Conservation (phyloP, 371 early-diverging fungal genomes). For the Syncephalastrum sp. region DNA sequence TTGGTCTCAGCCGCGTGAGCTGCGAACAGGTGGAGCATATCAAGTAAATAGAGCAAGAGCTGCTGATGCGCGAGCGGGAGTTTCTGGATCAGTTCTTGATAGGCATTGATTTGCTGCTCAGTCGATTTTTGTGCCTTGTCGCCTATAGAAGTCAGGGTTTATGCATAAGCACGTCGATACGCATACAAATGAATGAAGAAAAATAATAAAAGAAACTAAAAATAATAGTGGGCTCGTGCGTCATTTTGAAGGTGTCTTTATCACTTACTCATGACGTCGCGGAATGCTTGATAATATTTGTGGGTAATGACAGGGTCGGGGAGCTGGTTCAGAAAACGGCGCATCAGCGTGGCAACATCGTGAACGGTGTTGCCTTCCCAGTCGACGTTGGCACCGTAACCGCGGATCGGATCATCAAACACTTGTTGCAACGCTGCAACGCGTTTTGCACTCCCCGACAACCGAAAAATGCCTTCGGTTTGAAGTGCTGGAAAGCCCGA, state of each 20-base stretch:
- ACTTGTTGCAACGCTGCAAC: conserved; percentile 57
- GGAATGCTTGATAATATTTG: conserved; percentile 51
- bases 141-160: conserved; percentile 28
- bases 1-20: conserved; percentile 45
- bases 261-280: conserved; percentile 45
- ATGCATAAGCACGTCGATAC: conserved; percentile 13
- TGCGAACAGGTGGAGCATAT: conserved; percentile 55
- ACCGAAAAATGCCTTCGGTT: conserved; percentile 25
- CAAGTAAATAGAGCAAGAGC: conserved; percentile 60
- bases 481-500: conserved; percentile 9
- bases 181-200: background rate
- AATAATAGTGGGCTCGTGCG: background rate
- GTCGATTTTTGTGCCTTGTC: conserved; percentile 4
- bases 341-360: conserved; percentile 62
- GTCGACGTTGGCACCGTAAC: conserved; percentile 57
- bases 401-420: conserved; percentile 57
- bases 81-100: conserved; percentile 51
- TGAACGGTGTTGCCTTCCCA: conserved; percentile 63
- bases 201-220: background rate
- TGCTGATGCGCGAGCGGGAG: conserved; percentile 60
- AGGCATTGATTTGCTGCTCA: conserved; percentile 19
- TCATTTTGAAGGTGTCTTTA: background rate
- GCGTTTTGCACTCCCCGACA: conserved; percentile 48
- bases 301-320: conserved; percentile 65
- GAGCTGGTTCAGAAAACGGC: conserved; percentile 60